Percentiles rank a stretch among this genome's conserved stretches.
phyloP scores from a whole-genome alignment of 345 rosid genomes.

The Schrenkiella parvula region DNA sequence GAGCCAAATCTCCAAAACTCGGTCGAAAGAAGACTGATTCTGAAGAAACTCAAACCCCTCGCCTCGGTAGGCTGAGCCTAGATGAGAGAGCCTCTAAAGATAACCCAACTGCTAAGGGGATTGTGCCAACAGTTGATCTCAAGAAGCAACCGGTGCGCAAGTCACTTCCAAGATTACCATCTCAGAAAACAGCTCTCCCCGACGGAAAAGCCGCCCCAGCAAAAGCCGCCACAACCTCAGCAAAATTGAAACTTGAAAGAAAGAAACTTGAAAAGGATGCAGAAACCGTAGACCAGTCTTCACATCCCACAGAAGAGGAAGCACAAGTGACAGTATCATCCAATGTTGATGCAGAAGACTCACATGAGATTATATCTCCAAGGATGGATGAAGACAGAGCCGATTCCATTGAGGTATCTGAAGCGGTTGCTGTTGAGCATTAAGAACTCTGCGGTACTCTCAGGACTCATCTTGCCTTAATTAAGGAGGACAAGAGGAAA shows the following conservation, averaged over 20 bases:
- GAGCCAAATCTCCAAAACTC: constrained; percentile 96
- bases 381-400: constrained; percentile 37
- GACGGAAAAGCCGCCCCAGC: constrained; percentile 32
- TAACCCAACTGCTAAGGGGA: constrained; percentile 41
- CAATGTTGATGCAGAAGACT: constrained; percentile 27
- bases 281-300: constrained; percentile 29
- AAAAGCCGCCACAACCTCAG: constrained; percentile 18
- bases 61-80: constrained; percentile 56
- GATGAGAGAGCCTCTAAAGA: constrained; percentile 51
- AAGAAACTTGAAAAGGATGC: constrained; percentile 36
- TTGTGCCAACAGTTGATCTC: constrained; percentile 36
- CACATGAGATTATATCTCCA: constrained; percentile 22
- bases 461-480: constrained; percentile 22
- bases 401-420: constrained; percentile 35
- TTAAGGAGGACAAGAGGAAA: constrained; percentile 18
- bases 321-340: constrained; percentile 23
- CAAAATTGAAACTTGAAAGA: constrained; percentile 38
- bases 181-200: constrained; percentile 55
- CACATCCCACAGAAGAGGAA: constrained; percentile 34
- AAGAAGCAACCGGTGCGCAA: constrained; percentile 65
- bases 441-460: constrained; percentile 17
- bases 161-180: constrained; percentile 91
- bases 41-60: constrained; percentile 45
- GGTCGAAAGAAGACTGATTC: constrained; percentile 80
- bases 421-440: constrained; percentile 36